Base-by-base conservation (phyloP, 2,329 filamentous ascomycete species). In the Fusarium heterosporum region DNA sequence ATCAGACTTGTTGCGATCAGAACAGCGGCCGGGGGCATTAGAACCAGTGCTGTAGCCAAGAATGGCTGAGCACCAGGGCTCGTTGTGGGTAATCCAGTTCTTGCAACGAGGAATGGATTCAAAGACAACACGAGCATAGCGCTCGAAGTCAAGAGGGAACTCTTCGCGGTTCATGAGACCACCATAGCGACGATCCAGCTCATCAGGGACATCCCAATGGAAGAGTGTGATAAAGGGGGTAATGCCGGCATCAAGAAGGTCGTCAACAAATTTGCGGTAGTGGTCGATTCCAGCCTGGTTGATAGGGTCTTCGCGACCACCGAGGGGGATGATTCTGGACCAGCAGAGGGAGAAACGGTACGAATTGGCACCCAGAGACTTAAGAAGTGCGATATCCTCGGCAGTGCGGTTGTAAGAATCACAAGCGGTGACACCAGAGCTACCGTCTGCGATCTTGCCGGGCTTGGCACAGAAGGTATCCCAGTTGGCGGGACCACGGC, bases 31-130 rank as follows among this genome's bases (percentile, higher is more conserved):
- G 1, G 93, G 93, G 12, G 93, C 93, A 75, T 94, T 93, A 64
- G 88, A 82, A 28, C 93, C 93, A 40, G 86, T 87, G 74, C 85
- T 91, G 79, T 95, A 96, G 34, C 93, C 93, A 40, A 96, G 84
- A 63, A 96, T 89, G 51, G 90, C 88, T 66, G 88, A 92, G 80
- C 92, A 96, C 89, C 91, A 96, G 5, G 93, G 93, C 82, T 97
- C 93, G 77, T 96, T 96, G 81, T 95, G 93, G 26, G 92, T 96
- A 77, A 94, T 92, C 93, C 93, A 97, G 79, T 92, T 85, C 82
- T 93, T 93, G 73, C 93, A 92, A 78, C 89, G 90, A 53, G 89
- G 86, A 47, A 96, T 84, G 2, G 89, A 87, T 75, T 90, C 84
- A 81, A 93, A 96, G 72, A 93, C 83, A 45, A 93, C 83, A 64